Conservation (phyloP, 768 basidiomycete species). For the Tremella mesenterica region DNA sequence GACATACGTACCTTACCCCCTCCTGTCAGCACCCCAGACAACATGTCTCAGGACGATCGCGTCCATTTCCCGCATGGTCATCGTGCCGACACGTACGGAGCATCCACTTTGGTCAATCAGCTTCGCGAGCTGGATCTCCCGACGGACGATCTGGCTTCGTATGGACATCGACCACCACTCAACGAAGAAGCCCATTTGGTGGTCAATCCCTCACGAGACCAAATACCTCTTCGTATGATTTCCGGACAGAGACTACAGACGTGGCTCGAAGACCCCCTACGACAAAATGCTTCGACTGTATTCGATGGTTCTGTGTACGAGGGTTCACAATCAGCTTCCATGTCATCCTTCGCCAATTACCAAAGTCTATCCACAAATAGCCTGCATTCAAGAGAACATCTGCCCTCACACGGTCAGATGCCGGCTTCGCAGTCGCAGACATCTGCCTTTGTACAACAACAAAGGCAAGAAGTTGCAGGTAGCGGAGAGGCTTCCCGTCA, state of each 20-base stretch:
- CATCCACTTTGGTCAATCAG: conserved; percentile 42
- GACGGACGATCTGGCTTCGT: conserved; percentile 41
- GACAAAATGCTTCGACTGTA: conserved; percentile 21
- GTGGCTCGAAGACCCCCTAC: background rate
- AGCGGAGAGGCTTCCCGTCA: conserved; percentile 14
- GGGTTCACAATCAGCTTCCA: conserved; percentile 23
- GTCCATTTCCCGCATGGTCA: conserved; percentile 47
- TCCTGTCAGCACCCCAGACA: conserved; percentile 29
- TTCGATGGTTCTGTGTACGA: conserved; percentile 43
- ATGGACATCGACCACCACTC: conserved; percentile 33
- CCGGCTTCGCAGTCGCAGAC: conserved; percentile 25
- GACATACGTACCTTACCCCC: conserved; percentile 39
- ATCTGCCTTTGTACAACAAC: conserved; percentile 22
- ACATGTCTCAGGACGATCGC: conserved; percentile 3
- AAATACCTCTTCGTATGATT: conserved; percentile 6
- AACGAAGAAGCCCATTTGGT: conserved; percentile 13
- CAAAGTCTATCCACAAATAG: background rate
- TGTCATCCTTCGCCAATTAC: conserved; percentile 5
- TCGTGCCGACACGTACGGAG: conserved; percentile 45
- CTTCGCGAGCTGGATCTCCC: conserved; percentile 44
- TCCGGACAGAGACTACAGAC: background rate
- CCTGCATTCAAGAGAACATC: too few species aligned
- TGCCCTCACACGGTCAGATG: background rate
- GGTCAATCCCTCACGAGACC: conserved; percentile 4
- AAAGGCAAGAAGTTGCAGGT: conserved; percentile 15